Percentiles rank a stretch among this genome's conserved stretches.
These are phyloP conservation scores for Pseudopediastrum boryanum DNA, from an alignment of 139 green algal species.

Conservation along the genomic window DNA sequence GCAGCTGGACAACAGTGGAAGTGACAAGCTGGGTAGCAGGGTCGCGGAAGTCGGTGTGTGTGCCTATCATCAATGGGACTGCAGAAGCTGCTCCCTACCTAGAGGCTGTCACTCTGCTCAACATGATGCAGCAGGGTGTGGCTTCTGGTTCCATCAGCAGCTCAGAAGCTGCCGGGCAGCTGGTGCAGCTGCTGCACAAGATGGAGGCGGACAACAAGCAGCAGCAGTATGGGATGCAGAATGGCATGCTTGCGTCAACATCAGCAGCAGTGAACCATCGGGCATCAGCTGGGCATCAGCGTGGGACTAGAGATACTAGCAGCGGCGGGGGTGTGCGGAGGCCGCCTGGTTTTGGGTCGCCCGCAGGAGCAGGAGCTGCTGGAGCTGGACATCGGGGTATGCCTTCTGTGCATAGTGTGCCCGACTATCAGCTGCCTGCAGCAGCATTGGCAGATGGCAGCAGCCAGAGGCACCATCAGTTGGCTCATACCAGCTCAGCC, in stretches of 20 bases:
- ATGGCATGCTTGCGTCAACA: too few species aligned
- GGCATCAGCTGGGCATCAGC: not conserved
- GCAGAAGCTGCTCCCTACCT: constrained; percentile 32
- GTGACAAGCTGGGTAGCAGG: constrained; percentile 47
- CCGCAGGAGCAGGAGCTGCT: too few species aligned
- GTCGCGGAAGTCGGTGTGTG: constrained; percentile 43
- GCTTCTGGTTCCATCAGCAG: constrained; percentile 31
- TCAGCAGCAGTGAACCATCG: not conserved
- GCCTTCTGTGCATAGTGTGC: too few species aligned
- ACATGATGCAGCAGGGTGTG: constrained; percentile 47
- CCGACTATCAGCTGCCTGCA: not conserved
- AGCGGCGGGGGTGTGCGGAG: not conserved
- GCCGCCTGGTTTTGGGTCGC: not conserved
- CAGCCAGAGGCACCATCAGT: not conserved
- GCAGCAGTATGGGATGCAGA: too few species aligned
- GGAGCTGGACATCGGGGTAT: too few species aligned
- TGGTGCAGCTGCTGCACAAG: constrained; percentile 46
- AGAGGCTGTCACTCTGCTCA: constrained; percentile 45
- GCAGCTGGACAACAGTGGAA: constrained; percentile 33
- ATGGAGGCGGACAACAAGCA: constrained; percentile 38
- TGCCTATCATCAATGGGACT: constrained; percentile 36
- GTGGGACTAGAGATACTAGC: not conserved
- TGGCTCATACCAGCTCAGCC: too few species aligned
- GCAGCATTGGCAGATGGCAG: not conserved
- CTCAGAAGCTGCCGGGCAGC: constrained; percentile 50